phyloP scores from a whole-genome alignment of 1,139 yeast genomes.

The Sugiyamaella novakii region DNA sequence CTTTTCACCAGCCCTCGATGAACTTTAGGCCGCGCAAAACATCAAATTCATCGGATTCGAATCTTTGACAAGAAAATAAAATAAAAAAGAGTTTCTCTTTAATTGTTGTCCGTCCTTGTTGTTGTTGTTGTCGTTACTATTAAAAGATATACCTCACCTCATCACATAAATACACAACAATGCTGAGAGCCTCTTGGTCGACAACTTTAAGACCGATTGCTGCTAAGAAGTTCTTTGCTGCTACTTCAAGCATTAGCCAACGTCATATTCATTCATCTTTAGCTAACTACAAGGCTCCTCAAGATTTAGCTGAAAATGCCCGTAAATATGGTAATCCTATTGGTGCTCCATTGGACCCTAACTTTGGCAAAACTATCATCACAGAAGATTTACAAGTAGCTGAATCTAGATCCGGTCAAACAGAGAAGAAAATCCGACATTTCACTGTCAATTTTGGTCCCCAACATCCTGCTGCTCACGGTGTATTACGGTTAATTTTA shows the following conservation, averaged over 20 bases:
- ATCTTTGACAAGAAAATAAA: not conserved
- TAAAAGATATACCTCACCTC: not conserved
- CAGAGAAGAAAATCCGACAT: constrained; percentile 64
- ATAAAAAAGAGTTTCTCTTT: no score
- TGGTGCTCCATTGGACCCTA: constrained; percentile 40
- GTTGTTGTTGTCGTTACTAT: not conserved
- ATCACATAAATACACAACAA: not conserved
- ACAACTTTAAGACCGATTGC: constrained; percentile 4
- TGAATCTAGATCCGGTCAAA: constrained; percentile 31
- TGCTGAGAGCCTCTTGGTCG: constrained; percentile 13
- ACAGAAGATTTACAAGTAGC: constrained; percentile 41
- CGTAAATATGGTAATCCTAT: constrained; percentile 38
- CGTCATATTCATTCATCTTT: constrained; percentile 18
- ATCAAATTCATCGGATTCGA: not conserved
- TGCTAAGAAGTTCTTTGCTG: not conserved
- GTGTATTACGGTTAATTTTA: constrained; percentile 81
- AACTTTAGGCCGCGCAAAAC: constrained; percentile 9
- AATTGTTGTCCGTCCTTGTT: no score
- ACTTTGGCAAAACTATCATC: constrained; percentile 40
- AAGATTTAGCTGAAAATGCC: constrained; percentile 31
- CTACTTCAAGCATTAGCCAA: constrained; percentile 2
- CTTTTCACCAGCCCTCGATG: constrained; percentile 2
- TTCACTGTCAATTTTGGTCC: constrained; percentile 91
- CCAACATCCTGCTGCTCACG: constrained; percentile 95
- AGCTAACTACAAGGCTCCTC: constrained; percentile 14